A percentile compares a stretch with the other conserved stretches of the same genome.
These are phyloP conservation scores for Xylaria sp. DNA, from an alignment of 2,329 filamentous ascomycete species.

Conservation along the genomic window DNA sequence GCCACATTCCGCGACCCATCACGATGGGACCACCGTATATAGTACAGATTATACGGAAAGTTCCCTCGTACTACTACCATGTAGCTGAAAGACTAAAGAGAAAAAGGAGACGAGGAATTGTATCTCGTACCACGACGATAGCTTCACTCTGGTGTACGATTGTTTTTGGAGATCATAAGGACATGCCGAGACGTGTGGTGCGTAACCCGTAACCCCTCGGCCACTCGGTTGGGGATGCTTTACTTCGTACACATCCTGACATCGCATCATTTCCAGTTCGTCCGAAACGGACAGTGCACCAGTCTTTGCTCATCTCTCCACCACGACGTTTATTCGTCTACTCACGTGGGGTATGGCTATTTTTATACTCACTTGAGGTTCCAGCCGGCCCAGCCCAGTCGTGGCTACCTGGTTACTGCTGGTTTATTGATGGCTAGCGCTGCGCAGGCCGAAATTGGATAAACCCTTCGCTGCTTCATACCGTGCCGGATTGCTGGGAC, in stretches of 20 bases:
- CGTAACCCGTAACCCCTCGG: conserved; percentile 8
- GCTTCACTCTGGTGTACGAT: conserved; percentile 2
- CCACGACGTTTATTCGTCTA: conserved; percentile 1
- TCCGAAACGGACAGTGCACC: conserved; percentile 1
- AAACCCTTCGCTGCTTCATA: conserved; percentile 1
- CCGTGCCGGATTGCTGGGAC: conserved; percentile 3
- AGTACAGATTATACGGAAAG: neutral
- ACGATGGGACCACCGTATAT: neutral
- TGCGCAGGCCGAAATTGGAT: conserved; percentile 8
- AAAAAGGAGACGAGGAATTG: neutral
- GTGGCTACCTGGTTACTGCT: too few species aligned
- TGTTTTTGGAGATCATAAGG: neutral
- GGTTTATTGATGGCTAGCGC: neutral
- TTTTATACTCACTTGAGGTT: conserved; percentile 5
- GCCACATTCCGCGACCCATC: conserved; percentile 15
- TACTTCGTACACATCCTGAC: conserved; percentile 10
- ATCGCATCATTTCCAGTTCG: neutral
- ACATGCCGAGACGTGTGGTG: neutral
- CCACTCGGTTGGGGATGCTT: conserved; percentile 8
- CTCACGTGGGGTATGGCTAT: conserved; percentile 4
- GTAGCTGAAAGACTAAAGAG: too few species aligned
- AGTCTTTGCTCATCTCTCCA: conserved; percentile 1
- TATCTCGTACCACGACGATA: conserved; percentile 2
- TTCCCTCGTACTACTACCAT: too few species aligned
- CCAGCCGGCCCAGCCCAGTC: too few species aligned